Evolutionary conservation across 2,329 filamentous ascomycete genomes (phyloP).

Genomic region (Apiospora koreana): DNA sequence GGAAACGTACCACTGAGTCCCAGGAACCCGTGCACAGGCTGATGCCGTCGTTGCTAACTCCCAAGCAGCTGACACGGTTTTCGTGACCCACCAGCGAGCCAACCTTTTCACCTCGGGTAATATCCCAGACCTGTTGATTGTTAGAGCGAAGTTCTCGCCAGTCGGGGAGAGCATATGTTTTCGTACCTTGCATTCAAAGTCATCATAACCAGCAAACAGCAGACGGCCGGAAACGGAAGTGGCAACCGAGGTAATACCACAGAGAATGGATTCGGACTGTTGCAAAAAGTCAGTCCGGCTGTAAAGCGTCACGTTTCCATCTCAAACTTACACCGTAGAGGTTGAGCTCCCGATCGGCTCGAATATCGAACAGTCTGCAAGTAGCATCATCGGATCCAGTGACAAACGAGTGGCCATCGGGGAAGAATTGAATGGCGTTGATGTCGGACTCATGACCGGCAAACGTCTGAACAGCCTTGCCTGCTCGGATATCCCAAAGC

Average conservation of each 20-base stretch:
- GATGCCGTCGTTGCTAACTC: slow-evolving; percentile 98
- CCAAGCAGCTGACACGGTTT: slow-evolving; percentile 97
- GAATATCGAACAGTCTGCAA: slow-evolving; percentile 96
- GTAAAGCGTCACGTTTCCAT: slow-evolving; percentile 20
- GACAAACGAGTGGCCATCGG: slow-evolving; percentile 96
- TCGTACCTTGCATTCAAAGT: slow-evolving; percentile 98
- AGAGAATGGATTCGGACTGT: slow-evolving; percentile 94
- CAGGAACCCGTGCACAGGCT: slow-evolving; percentile 99
- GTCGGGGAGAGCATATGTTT: neutral
- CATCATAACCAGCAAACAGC: slow-evolving; percentile 95
- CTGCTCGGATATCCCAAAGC: slow-evolving; percentile 97
- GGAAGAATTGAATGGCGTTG: slow-evolving; percentile 99
- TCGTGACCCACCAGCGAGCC: slow-evolving; percentile 96
- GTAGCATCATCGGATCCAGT: slow-evolving; percentile 97
- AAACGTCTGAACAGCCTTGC: slow-evolving; percentile 98
- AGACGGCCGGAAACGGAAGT: slow-evolving; percentile 96
- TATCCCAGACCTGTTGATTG: slow-evolving; percentile 82
- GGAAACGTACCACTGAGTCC: slow-evolving; percentile 96
- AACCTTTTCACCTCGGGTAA: slow-evolving; percentile 94
- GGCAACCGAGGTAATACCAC: slow-evolving; percentile 96
- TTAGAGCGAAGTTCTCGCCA: neutral
- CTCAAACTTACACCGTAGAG: slow-evolving; percentile 62
- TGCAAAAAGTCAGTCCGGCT: slow-evolving; percentile 22
- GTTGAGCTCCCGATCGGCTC: slow-evolving; percentile 80
- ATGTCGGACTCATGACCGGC: slow-evolving; percentile 98